phyloP scores from a whole-genome alignment of 345 rosid species.

The Laguncularia racemosa region DNA sequence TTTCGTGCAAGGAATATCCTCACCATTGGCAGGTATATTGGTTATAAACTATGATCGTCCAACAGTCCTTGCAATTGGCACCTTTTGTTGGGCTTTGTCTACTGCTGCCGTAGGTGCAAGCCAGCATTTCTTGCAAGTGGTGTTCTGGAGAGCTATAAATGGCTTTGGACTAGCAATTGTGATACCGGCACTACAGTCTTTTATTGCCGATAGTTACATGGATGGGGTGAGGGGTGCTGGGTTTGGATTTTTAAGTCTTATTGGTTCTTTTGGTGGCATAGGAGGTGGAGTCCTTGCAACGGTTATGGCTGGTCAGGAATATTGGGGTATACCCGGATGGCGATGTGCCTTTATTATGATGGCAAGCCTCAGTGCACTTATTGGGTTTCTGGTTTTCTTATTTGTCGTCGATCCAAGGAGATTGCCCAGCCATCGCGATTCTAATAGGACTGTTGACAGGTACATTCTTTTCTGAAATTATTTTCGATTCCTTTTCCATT shows the following conservation, averaged over 20 bases:
- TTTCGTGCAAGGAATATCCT: conserved; percentile 83
- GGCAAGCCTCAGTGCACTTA: conserved; percentile 65
- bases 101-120: conserved; percentile 95
- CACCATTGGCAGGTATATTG: conserved; percentile 86
- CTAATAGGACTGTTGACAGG: conserved; percentile 24
- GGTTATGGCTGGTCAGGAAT: conserved; percentile 80
- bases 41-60: conserved; percentile 82
- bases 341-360: conserved; percentile 88
- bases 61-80: conserved; percentile 82
- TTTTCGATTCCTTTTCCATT: neutral
- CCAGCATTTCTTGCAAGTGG: conserved; percentile 63
- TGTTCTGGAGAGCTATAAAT: conserved; percentile 90
- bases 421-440: conserved; percentile 6
- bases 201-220: conserved; percentile 85
- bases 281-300: conserved; percentile 98
- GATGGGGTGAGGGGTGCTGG: conserved; percentile 88
- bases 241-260: conserved; percentile 71
- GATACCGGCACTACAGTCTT: conserved; percentile 94
- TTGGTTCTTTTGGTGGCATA: conserved; percentile 81
- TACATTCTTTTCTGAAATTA: conserved; percentile 7
- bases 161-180: conserved; percentile 95
- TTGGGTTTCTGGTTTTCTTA: conserved; percentile 71
- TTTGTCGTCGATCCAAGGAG: conserved; percentile 74
- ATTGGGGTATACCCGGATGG: conserved; percentile 79
- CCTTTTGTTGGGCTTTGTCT: conserved; percentile 87